These are phyloP conservation scores for Neonectria punicea DNA, from an alignment of 2,329 filamentous ascomycete species.

Conservation along the genomic window DNA sequence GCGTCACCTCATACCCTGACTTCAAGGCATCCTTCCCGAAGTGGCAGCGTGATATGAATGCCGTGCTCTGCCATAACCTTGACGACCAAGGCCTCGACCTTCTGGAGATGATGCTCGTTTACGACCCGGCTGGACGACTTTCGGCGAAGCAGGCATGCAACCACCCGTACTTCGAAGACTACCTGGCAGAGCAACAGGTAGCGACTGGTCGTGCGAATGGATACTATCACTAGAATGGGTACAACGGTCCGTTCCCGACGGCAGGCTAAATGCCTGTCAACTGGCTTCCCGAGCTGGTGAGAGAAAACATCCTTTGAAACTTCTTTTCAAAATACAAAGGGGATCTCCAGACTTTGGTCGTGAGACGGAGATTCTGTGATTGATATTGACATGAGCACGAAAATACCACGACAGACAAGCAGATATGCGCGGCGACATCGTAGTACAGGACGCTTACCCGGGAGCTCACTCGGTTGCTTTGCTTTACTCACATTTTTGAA, in stretches of 20 bases:
- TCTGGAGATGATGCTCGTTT: slow-evolving; percentile 78
- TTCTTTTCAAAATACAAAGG: slow-evolving; percentile 24
- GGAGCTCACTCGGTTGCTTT: slow-evolving; percentile 13
- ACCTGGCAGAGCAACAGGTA: slow-evolving; percentile 44
- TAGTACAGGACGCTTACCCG: slow-evolving; percentile 14
- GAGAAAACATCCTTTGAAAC: slow-evolving; percentile 25
- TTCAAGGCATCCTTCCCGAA: slow-evolving; percentile 94
- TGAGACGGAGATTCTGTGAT: slow-evolving; percentile 7
- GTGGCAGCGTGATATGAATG: slow-evolving; percentile 78
- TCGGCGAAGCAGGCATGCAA: slow-evolving; percentile 88
- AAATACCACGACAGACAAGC: slow-evolving; percentile 16
- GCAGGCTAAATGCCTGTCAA: slow-evolving; percentile 28
- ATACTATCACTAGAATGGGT: slow-evolving; percentile 51
- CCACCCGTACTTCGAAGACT: slow-evolving; percentile 80
- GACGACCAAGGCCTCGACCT: slow-evolving; percentile 78
- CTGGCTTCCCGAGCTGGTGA: neutral
- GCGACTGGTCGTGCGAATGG: slow-evolving; percentile 45
- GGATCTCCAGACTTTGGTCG: slow-evolving; percentile 15
- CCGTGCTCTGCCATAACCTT: slow-evolving; percentile 75
- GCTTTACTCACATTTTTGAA: slow-evolving; percentile 11
- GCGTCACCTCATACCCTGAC: slow-evolving; percentile 93
- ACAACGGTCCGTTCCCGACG: slow-evolving; percentile 37
- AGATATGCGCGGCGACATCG: slow-evolving; percentile 1
- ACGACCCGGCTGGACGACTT: slow-evolving; percentile 86
- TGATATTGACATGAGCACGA: slow-evolving; percentile 13